These are phyloP conservation scores for Kalaharituber pfeilii DNA, from an alignment of 2,329 filamentous ascomycete genomes.

Conservation along the genomic window DNA sequence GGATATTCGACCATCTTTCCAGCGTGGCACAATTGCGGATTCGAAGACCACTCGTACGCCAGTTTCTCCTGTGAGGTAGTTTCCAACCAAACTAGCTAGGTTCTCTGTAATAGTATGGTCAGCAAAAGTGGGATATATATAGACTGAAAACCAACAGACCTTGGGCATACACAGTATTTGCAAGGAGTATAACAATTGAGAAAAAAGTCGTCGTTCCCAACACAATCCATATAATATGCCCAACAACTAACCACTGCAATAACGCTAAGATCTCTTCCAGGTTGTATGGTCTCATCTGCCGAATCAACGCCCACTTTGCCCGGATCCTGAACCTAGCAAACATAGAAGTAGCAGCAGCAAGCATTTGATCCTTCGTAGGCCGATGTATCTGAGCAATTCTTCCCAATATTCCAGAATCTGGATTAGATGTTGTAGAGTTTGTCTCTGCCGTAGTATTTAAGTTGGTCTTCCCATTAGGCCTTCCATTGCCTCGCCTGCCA, in stretches of 20 bases:
- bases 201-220: slow-evolving; percentile 95
- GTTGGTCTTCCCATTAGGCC: slow-evolving; percentile 2
- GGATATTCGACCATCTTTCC: slow-evolving; percentile 86
- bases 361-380: slow-evolving; percentile 80
- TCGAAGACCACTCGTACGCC: slow-evolving; percentile 92
- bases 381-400: slow-evolving; percentile 60
- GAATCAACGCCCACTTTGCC: slow-evolving; percentile 95
- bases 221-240: slow-evolving; percentile 89
- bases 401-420: slow-evolving; percentile 36
- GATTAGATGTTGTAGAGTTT: slow-evolving; percentile 21
- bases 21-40: slow-evolving; percentile 90
- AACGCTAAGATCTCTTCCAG: slow-evolving; percentile 92
- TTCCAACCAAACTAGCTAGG: slow-evolving; percentile 78
- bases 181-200: slow-evolving; percentile 70
- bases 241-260: slow-evolving; percentile 83
- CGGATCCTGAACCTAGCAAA: slow-evolving; percentile 77
- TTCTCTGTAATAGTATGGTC: slow-evolving; percentile 44
- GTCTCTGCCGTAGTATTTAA: slow-evolving; percentile 23
- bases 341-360: slow-evolving; percentile 81
- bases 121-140: background rate
- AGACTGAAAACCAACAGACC: too few species aligned
- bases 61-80: slow-evolving; percentile 85
- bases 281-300: slow-evolving; percentile 86
- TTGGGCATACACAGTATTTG: slow-evolving; percentile 94
- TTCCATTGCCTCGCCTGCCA: background rate